Percentiles rank a stretch among this genome's conserved stretches.
Conservation (phyloP, 202 grass and related monocot species). For the Panicum virgatum region DNA sequence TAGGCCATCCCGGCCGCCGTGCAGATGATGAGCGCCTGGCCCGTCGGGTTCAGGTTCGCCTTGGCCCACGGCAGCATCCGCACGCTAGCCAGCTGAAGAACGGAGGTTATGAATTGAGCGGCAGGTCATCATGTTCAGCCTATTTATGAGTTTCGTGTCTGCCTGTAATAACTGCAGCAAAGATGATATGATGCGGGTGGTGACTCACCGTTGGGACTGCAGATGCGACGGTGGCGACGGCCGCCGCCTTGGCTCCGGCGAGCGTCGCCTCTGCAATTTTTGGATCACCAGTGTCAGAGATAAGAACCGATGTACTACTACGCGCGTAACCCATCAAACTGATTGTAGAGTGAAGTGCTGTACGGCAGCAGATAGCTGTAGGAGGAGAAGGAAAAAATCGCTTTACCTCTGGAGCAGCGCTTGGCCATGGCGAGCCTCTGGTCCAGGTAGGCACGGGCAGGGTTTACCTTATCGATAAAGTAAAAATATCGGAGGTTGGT, state of each 20-base stretch:
- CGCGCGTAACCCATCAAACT: no score
- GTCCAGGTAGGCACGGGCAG: conserved; percentile 53
- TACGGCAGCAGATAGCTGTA: no score
- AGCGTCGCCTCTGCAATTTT: conserved; percentile 56
- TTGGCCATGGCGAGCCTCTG: conserved; percentile 62
- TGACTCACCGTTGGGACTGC: conserved; percentile 55
- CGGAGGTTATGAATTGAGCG: not conserved
- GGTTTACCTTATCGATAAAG: no score
- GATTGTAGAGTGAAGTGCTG: no score
- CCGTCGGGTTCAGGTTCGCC: conserved; percentile 58
- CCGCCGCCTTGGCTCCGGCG: conserved; percentile 61
- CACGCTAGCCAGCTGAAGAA: conserved; percentile 49
- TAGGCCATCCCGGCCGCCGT: conserved; percentile 63
- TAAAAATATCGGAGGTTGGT: no score
- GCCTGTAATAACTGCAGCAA: no score
- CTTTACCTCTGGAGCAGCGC: conserved; percentile 56
- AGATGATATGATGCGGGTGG: no score
- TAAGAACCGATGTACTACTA: no score
- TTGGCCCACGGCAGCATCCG: conserved; percentile 68
- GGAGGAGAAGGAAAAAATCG: no score
- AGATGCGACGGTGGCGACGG: conserved; percentile 52
- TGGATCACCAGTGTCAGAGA: not conserved
- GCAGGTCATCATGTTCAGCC: no score
- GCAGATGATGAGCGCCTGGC: conserved; percentile 48
- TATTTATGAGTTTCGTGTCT: no score